These are phyloP conservation scores for Boletus rex-veris DNA, from an alignment of 768 basidiomycete genomes.

Conservation along the genomic window DNA sequence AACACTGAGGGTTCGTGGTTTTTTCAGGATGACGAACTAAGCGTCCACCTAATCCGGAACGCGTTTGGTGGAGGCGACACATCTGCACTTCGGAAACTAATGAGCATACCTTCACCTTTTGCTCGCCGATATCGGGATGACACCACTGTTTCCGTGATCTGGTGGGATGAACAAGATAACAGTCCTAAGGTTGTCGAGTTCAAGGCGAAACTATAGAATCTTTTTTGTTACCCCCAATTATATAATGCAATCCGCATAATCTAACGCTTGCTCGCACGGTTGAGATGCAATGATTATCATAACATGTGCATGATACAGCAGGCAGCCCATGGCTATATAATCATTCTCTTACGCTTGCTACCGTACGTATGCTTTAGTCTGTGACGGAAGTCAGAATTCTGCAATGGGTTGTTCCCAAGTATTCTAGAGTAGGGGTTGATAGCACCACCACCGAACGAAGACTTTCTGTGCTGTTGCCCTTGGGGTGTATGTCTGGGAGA, in stretches of 20 bases:
- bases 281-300: conserved; percentile 2
- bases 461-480: conserved; percentile 21
- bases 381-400: conserved; percentile 21
- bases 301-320: conserved; percentile 9
- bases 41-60: conserved; percentile 84
- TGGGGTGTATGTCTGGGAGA: conserved; percentile 23
- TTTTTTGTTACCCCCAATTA: neutral
- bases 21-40: conserved; percentile 75
- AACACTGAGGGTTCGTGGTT: conserved; percentile 57
- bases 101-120: conserved; percentile 82
- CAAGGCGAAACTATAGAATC: conserved; percentile 49
- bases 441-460: conserved; percentile 30
- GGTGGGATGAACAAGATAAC: conserved; percentile 69
- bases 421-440: conserved; percentile 36
- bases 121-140: conserved; percentile 82
- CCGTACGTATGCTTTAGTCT: conserved; percentile 27
- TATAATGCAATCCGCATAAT: neutral
- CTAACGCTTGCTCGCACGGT: neutral
- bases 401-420: conserved; percentile 34
- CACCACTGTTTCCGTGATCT: conserved; percentile 78
- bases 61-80: conserved; percentile 86
- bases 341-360: conserved; percentile 33
- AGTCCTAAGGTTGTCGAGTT: conserved; percentile 35
- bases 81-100: conserved; percentile 47
- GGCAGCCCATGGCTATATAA: conserved; percentile 31